Percentiles rank a stretch among this genome's conserved stretches.
phyloP scores from a whole-genome alignment of 176 grass and related monocot species.

The Avena eriantha region DNA sequence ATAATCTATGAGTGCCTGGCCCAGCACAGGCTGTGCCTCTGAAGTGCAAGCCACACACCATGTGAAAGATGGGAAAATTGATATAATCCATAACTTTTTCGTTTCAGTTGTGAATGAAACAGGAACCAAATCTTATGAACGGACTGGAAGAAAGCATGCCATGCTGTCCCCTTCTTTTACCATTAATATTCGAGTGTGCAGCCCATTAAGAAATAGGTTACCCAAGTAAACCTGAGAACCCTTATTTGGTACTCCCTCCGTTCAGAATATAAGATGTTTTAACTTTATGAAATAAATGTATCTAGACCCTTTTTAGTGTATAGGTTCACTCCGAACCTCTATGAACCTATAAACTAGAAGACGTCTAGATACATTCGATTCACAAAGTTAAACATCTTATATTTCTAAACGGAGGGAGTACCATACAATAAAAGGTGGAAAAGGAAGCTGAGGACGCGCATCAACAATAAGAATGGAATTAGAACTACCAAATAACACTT shows the following conservation, averaged over 20 bases:
- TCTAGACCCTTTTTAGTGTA: too few species aligned
- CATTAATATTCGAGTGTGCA: neutral
- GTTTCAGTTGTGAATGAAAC: constrained; percentile 18
- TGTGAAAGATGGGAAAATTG: neutral
- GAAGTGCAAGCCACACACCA: neutral
- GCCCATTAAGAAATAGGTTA: neutral
- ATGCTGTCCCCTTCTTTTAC: neutral
- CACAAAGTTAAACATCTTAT: too few species aligned
- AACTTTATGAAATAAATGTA: too few species aligned
- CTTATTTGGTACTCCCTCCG: neutral
- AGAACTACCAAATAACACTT: neutral
- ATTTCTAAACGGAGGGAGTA: too few species aligned
- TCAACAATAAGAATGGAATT: neutral
- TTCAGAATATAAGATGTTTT: too few species aligned
- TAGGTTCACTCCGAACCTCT: too few species aligned
- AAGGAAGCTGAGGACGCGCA: neutral
- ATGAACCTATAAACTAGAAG: too few species aligned
- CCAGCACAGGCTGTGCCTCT: neutral
- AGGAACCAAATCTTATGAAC: constrained; percentile 15
- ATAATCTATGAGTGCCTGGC: constrained; percentile 9
- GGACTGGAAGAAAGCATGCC: neutral
- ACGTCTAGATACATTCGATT: too few species aligned
- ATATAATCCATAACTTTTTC: neutral
- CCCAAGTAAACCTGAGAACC: neutral
- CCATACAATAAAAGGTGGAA: neutral